phyloP scores from a whole-genome alignment of 805 yeast species.

The Candida corydali region DNA sequence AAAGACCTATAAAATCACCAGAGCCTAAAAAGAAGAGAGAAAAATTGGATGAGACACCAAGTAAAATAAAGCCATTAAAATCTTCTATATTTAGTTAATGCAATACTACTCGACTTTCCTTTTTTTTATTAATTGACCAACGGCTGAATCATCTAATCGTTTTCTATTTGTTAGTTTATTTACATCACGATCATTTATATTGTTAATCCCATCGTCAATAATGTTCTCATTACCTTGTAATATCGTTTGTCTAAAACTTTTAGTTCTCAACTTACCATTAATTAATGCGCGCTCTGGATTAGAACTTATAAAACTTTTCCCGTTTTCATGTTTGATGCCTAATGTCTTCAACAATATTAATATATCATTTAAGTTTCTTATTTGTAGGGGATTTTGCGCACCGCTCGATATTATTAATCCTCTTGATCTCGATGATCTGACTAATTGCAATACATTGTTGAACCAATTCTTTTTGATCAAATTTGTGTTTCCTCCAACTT shows the following conservation, averaged over 20 bases:
- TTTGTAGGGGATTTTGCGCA: conserved; percentile 49
- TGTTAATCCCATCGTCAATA: conserved; percentile 18
- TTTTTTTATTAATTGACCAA: conserved; percentile 23
- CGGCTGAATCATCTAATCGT: conserved; percentile 17
- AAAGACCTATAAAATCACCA: conserved; percentile 6
- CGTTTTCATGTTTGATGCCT: conserved; percentile 65
- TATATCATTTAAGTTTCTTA: conserved; percentile 68
- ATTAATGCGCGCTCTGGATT: conserved; percentile 62
- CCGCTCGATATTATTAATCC: conserved; percentile 83
- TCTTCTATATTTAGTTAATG: conserved; percentile 26
- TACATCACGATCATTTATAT: conserved; percentile 11
- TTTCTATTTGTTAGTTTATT: conserved; percentile 19
- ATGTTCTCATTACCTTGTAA: conserved; percentile 47
- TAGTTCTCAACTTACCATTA: conserved; percentile 69
- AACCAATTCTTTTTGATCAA: conserved; percentile 59
- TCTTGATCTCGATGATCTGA: conserved; percentile 75
- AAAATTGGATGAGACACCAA: conserved; percentile 8
- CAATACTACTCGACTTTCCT: conserved; percentile 8
- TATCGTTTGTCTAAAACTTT: conserved; percentile 75
- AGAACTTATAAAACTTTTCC: conserved; percentile 54
- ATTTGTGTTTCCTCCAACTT: conserved; percentile 15
- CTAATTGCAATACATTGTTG: conserved; percentile 65
- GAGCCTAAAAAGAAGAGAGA: conserved; percentile 6
- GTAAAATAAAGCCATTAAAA: conserved; percentile 20
- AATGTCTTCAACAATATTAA: conserved; percentile 59